Evolutionary conservation across 176 grass and related monocot species (phyloP).

Genomic region (Eleusine indica): DNA sequence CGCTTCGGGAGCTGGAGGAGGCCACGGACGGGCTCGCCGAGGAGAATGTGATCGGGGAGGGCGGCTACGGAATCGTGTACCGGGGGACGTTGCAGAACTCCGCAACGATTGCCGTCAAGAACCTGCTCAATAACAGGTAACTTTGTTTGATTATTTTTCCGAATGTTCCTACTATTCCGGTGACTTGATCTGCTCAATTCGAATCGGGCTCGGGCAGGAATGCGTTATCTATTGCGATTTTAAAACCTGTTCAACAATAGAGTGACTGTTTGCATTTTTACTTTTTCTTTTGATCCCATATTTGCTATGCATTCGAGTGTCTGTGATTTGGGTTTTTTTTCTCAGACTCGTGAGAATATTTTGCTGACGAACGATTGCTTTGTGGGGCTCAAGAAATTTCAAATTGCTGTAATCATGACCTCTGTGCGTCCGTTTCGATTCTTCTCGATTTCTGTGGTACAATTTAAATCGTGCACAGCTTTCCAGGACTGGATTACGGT

Average conservation of each 20-base stretch:
- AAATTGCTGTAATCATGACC: slow-evolving; percentile 45
- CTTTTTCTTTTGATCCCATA: not conserved
- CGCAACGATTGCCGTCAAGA: slow-evolving; percentile 81
- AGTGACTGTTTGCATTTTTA: not conserved
- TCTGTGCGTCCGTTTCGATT: slow-evolving; percentile 40
- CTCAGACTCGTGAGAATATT: not conserved
- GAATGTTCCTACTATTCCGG: slow-evolving; percentile 3
- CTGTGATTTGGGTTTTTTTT: not conserved
- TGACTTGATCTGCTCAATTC: slow-evolving; percentile 1
- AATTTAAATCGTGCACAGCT: slow-evolving; percentile 42
- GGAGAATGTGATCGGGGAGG: slow-evolving; percentile 97
- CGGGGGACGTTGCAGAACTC: slow-evolving; percentile 65
- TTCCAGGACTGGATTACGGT: slow-evolving; percentile 25
- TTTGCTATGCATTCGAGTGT: not conserved
- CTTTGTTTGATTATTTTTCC: not conserved
- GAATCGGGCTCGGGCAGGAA: not conserved
- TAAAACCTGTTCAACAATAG: not conserved
- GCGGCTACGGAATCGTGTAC: slow-evolving; percentile 95
- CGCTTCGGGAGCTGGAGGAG: slow-evolving; percentile 86
- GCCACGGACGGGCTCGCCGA: slow-evolving; percentile 74
- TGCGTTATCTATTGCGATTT: not conserved
- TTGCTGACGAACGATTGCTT: slow-evolving; percentile 21
- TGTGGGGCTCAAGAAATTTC: slow-evolving; percentile 53
- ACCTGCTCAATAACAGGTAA: slow-evolving; percentile 93
- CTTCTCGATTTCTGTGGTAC: slow-evolving; percentile 22